phyloP scores from a whole-genome alignment of 176 grass and related monocot species.

The Puccinellia tenuiflora region DNA sequence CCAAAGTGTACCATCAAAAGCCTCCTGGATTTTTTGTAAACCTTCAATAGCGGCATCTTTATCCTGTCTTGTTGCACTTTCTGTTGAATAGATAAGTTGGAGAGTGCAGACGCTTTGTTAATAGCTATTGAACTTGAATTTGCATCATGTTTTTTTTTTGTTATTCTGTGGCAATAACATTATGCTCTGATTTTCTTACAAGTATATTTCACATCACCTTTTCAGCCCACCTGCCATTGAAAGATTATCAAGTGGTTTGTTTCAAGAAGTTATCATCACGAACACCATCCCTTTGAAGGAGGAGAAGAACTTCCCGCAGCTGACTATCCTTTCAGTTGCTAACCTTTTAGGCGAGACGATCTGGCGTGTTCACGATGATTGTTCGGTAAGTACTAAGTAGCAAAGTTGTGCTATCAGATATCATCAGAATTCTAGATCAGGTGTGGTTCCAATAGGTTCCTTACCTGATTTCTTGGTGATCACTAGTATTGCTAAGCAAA shows the following conservation, averaged over 20 bases:
- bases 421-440: neutral
- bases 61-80: neutral
- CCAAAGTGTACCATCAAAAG: neutral
- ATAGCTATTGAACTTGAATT: neutral
- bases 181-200: neutral
- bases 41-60: neutral
- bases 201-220: conserved; percentile 15
- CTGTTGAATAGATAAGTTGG: neutral
- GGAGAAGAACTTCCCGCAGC: conserved; percentile 78
- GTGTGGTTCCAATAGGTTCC: conserved; percentile 16
- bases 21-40: neutral
- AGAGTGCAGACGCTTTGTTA: neutral
- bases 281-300: conserved; percentile 85
- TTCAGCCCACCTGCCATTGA: conserved; percentile 90
- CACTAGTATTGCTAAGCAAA: neutral
- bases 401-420: neutral
- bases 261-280: conserved; percentile 98
- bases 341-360: conserved; percentile 98
- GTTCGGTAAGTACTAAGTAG: conserved; percentile 60
- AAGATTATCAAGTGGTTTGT: conserved; percentile 88
- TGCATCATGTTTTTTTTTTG: neutral
- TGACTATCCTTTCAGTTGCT: conserved; percentile 90
- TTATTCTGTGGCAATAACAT: neutral
- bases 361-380: conserved; percentile 93
- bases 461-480: neutral